Evolutionary conservation across 148 eudicot species (phyloP), one percentile per base, ranked within the genome.

Genomic region (Rhododendron vialii): DNA sequence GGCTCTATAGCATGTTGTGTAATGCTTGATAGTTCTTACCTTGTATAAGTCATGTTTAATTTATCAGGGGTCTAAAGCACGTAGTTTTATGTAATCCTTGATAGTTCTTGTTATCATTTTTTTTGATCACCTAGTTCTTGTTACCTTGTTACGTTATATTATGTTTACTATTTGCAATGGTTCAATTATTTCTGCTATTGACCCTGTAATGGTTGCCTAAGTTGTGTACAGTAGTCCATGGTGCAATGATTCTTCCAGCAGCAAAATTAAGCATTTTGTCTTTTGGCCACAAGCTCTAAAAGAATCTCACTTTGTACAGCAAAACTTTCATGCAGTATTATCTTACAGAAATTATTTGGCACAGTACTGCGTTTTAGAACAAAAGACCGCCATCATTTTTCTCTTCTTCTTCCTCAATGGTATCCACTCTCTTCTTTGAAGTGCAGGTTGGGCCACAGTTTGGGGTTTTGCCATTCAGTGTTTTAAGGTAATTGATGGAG

Each of bases 51-150:
- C 12, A 15, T 14, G 20, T 14, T 67, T 14, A 5, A 71, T 30
- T 71, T 71, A 3, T 71, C 76, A 59, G 45, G 79, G 82, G 82
- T 84, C 84, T 59, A 33, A 73, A 87, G 88, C 91, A 88, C 89
- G 93, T 88, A 86, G 87, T 92, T 87, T 86, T 81, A 1, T 90
- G 88, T 89, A 59, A 86, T 84, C 45, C 61, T 83, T 87, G 78
- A 83, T 85, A 15, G 38, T 30, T 30, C 36, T 61, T 89, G 82
- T 84, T 89, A 57, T 45, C 38, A 41, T 55, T 5, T 55, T 55
- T 55, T 55, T 55, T 55, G 22, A 17, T 55, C 6, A 22, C 61
- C 61, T 83, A 33, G 38, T 71, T 71, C 36, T 50, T 87, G 82
- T 84, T 90, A 57, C 67, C 30, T 36, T 88, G 84, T 14, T 15